Evolutionary conservation across 148 eudicot species (phyloP).

Genomic region (Salicornia ramosissima): DNA sequence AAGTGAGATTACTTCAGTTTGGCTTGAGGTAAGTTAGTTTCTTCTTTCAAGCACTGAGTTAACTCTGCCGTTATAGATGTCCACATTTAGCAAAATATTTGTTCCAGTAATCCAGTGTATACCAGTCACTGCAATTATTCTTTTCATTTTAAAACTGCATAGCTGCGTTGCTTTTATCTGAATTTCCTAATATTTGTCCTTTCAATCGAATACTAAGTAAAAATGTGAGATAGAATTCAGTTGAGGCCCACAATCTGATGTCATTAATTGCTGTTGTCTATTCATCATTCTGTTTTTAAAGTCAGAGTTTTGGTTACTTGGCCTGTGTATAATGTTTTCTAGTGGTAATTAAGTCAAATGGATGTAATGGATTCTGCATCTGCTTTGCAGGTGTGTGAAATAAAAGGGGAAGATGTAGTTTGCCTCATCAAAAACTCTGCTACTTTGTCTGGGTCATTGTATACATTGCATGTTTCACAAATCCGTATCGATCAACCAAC

Average conservation of each 20-base stretch:
- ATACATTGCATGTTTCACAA: conserved; percentile 83
- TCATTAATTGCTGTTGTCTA: not conserved
- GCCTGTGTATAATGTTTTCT: not conserved
- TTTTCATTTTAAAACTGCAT: not conserved
- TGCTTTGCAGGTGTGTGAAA: conserved; percentile 60
- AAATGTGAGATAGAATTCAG: not conserved
- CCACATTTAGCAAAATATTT: not conserved
- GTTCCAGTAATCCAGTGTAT: not conserved
- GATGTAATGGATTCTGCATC: not conserved
- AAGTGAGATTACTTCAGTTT: conserved; percentile 93
- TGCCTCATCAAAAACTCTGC: conserved; percentile 82
- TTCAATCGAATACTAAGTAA: not conserved
- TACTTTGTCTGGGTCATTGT: conserved; percentile 66
- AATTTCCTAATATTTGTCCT: not conserved
- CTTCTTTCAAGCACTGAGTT: not conserved
- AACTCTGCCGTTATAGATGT: not conserved
- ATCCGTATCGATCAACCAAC: conserved; percentile 81
- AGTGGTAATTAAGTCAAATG: not conserved
- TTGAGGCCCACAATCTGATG: not conserved
- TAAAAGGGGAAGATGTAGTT: conserved; percentile 66
- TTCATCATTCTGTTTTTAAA: not conserved
- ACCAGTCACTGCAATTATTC: not conserved
- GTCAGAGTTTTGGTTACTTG: not conserved
- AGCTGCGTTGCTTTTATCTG: not conserved
- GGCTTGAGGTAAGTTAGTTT: conserved; percentile 75